Percentiles rank a stretch among this genome's conserved stretches.
These are phyloP conservation scores for Linum trigynum DNA, from an alignment of 345 rosid species.

Conservation along the genomic window DNA sequence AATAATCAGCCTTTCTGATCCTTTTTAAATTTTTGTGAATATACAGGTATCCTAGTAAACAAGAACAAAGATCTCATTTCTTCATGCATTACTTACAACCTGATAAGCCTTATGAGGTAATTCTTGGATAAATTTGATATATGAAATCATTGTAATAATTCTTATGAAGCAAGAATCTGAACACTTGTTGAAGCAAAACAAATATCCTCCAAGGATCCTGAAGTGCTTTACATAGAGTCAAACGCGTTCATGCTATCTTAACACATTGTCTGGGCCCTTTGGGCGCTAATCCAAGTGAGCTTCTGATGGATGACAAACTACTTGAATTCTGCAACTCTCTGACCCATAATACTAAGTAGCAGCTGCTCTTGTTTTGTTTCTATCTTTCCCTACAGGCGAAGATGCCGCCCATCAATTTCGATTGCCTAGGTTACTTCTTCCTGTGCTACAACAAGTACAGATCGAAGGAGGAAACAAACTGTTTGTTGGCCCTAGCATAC, in stretches of 20 bases:
- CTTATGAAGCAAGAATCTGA: not conserved
- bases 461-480: no score
- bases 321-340: not conserved
- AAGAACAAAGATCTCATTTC: conserved; percentile 70
- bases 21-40: conserved; percentile 16
- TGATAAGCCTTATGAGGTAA: conserved; percentile 61
- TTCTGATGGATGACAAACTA: not conserved
- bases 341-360: no score
- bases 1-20: not conserved
- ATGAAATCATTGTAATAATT: not conserved
- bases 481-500: no score
- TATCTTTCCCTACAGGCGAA: no score
- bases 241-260: conserved; percentile 67
- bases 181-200: conserved; percentile 3
- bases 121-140: not conserved
- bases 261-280: conserved; percentile 81
- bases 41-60: conserved; percentile 70
- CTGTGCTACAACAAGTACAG: no score
- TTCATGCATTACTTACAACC: conserved; percentile 75
- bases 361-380: no score
- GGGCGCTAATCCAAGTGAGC: conserved; percentile 89
- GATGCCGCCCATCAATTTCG: no score
- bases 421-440: no score
- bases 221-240: conserved; percentile 55
- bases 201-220: conserved; percentile 53